phyloP scores from a whole-genome alignment of 305 asterid species.

The Fraxinus ornus region DNA sequence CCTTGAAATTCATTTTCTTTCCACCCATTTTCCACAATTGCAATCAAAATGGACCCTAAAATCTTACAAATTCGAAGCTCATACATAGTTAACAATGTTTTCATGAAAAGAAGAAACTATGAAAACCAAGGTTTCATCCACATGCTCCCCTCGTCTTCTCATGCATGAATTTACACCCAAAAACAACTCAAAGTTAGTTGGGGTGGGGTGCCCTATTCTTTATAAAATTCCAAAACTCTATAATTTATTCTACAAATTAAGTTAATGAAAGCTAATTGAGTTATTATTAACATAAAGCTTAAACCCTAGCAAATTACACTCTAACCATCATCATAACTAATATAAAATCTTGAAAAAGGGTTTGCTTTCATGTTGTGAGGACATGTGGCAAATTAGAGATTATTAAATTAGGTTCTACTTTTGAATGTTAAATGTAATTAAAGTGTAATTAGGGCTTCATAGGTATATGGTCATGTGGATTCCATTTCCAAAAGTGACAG shows the following conservation, averaged over 20 bases:
- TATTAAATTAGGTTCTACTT: slow-evolving; percentile 10
- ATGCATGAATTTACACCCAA: slow-evolving; percentile 29
- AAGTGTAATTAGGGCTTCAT: background rate
- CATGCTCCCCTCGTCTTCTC: slow-evolving; percentile 42
- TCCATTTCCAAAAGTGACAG: background rate
- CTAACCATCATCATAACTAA: slow-evolving; percentile 12
- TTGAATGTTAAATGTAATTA: background rate
- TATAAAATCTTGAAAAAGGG: background rate
- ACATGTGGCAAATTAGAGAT: slow-evolving; percentile 17
- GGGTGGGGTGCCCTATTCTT: slow-evolving; percentile 9
- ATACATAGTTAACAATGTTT: slow-evolving; percentile 24
- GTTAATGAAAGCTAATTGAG: background rate
- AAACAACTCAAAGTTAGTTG: slow-evolving; percentile 30
- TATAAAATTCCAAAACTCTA: slow-evolving; percentile 14
- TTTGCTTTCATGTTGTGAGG: slow-evolving; percentile 15
- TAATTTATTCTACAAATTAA: background rate
- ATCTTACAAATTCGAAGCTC: slow-evolving; percentile 31
- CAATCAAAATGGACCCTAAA: no score
- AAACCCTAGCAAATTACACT: slow-evolving; percentile 22
- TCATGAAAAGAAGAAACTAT: slow-evolving; percentile 48
- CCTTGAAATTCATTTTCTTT: no score
- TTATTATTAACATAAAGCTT: slow-evolving; percentile 18
- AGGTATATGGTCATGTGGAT: background rate
- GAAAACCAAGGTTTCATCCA: slow-evolving; percentile 40
- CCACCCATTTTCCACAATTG: no score